A percentile compares a stretch with the other conserved stretches of the same genome.
Evolutionary conservation across 2,329 filamentous ascomycete genomes (phyloP).

Genomic region (Helotiales sp.): DNA sequence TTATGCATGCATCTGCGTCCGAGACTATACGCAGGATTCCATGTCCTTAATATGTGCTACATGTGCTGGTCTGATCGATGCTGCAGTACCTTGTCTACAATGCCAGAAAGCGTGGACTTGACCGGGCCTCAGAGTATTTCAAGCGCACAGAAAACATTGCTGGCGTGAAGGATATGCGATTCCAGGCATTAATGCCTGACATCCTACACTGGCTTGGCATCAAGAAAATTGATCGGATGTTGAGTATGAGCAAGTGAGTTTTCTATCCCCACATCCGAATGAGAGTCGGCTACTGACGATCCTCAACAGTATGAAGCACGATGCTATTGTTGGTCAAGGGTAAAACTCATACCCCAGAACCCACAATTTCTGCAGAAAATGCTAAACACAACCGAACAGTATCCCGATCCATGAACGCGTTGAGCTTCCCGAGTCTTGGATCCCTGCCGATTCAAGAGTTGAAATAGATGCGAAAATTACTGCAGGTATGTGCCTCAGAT

Average conservation of each 20-base stretch:
- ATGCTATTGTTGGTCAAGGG: conserved; percentile 83
- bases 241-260: conserved; percentile 85
- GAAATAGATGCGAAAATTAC: conserved; percentile 99
- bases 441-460: conserved; percentile 92
- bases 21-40: conserved; percentile 18
- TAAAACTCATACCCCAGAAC: conserved; percentile 33
- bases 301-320: conserved; percentile 74
- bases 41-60: conserved; percentile 51
- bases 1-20: conserved; percentile 19
- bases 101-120: conserved; percentile 74
- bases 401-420: conserved; percentile 88
- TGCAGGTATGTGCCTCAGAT: conserved; percentile 58
- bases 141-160: conserved; percentile 97
- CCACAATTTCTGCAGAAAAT: conserved; percentile 3
- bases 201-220: conserved; percentile 98
- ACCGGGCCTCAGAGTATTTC: conserved; percentile 90
- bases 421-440: conserved; percentile 89
- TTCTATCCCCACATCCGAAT: background rate
- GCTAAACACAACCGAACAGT: conserved; percentile 39
- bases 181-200: conserved; percentile 97
- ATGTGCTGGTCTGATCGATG: conserved; percentile 21
- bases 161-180: conserved; percentile 94
- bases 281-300: background rate
- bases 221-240: conserved; percentile 97
- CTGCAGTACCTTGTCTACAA: conserved; percentile 63